Base-by-base conservation (phyloP, 345 rosid genomes). In the Rhodamnia argentea region DNA sequence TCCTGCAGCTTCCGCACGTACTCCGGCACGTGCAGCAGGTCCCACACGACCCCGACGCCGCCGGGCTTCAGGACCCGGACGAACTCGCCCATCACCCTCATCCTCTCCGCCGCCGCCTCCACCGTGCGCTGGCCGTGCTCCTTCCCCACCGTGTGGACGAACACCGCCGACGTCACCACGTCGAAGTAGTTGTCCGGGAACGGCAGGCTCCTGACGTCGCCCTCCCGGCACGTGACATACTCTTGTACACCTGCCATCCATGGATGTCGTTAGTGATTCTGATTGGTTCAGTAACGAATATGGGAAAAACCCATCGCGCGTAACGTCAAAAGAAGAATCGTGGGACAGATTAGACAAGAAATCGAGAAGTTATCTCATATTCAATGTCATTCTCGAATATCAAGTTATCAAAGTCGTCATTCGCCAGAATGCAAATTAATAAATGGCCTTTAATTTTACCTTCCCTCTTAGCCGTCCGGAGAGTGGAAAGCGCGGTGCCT, bases 41-140 rank as follows among this genome's bases (percentile, higher is more conserved):
- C 99, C 99, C 99, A 96, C 78, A 97, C 88, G 20, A 97, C 96
- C 22, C 95, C 99, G 0, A 90, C 87, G 1, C 99, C 99, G 0
- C 95, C 93, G 1, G 99, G 95, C 90, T 96, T 96, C 85, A 97
- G 54, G 4, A 96, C 99, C 90, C 99, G 92, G n/a, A 97, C 98
- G 88, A 92, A 91, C 89, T 97, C 99, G 50, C 97, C 99, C 2
- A 97, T 53, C 42, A 92, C 99, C 88, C 99, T 93, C 89, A 90
- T 93, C 86, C 99, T 89, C 94, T 97, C 99, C 20, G 98, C 99
- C 6, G 98, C 93, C 0, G 99, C 99, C 89, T 97, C 98, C 94
- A 96, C 99, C 29, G 98, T 94, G 58, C 94, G 92, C 13, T 90
- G 92, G 15, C 99, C 99, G 88, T 97, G 92, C 88, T 96, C 98